Evolutionary conservation across 345 rosid genomes (phyloP), one percentile per base, ranked within the genome.

Genomic region (Sisymbrium irio): DNA sequence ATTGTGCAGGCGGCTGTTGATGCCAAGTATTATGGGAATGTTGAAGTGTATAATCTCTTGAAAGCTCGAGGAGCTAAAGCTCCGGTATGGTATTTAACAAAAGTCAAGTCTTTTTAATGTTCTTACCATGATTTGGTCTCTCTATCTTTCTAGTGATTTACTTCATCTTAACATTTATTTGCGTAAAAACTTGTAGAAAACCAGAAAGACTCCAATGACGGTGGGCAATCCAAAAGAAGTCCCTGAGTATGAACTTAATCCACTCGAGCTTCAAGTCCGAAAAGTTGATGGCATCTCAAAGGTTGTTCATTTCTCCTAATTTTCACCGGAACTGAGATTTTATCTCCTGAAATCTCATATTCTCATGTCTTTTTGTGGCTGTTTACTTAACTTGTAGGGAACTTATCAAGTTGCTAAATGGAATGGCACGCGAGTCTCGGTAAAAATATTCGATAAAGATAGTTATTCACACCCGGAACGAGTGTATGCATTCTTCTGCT

Each of bases 171-270:
- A 71, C 22, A 58, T 66, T 40, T 69, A 51, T 53, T 36, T 68
- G 9, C 59, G 37, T 30, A 7, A 8, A 15, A 8, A 20, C 9
- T 32, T 78, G 54, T 79, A 95, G 99, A 92, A 92, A 88, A 87
- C 85, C 59, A 92, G 90, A 85, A 92, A 82, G 81, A 95, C 99
- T 14, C 99, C 99, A 9, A 95, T 95, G 99, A 37, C 92, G 7
- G 97, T 95, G 54, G 79, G 92, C 6, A 87, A 92, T 82, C 96
- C 99, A 61, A 81, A 86, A 73, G 97, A 90, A 81, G 86, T 95
- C 40, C 99, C 99, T 4, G 99, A 92, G 69, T 95, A 95, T 53
- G 97, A 95, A 82, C 97, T 95, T 59, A 88, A 90, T 69, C 99
- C 99, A 18, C 78, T 86, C 14, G 99, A 95, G 79, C 87, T 95